These are phyloP conservation scores for Leccinum truebloodii DNA, from an alignment of 768 basidiomycete species.

Conservation along the genomic window DNA sequence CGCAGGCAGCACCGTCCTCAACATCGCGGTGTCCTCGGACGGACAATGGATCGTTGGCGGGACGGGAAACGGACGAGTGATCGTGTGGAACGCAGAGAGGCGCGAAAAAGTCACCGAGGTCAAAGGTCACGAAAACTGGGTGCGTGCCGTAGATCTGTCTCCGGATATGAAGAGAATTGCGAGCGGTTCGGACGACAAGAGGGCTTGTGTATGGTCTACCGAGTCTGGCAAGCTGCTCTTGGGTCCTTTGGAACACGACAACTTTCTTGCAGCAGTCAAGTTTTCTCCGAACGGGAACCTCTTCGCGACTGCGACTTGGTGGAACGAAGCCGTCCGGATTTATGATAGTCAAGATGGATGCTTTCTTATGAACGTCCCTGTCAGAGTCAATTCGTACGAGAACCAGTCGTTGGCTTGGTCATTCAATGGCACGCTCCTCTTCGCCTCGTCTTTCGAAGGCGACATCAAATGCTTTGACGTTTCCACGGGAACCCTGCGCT, in stretches of 20 bases:
- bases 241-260: constrained; percentile 10
- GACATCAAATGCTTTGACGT: constrained; percentile 9
- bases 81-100: constrained; percentile 13
- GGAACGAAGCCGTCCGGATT: constrained; percentile 14
- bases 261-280: constrained; percentile 8
- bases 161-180: constrained; percentile 9
- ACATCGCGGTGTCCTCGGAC: constrained; percentile 8
- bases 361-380: constrained; percentile 9
- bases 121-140: constrained; percentile 9
- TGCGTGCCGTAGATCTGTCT: constrained; percentile 22
- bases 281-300: constrained; percentile 14
- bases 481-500: not conserved
- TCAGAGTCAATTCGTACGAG: constrained; percentile 11
- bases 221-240: constrained; percentile 8
- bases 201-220: constrained; percentile 14
- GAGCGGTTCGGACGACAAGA: constrained; percentile 15
- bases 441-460: constrained; percentile 12
- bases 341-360: constrained; percentile 9
- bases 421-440: not conserved
- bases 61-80: constrained; percentile 5
- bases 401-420: constrained; percentile 18
- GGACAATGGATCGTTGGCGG: constrained; percentile 13
- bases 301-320: constrained; percentile 18
- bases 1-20: constrained; percentile 8
- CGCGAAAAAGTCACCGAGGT: constrained; percentile 9